phyloP scores from a whole-genome alignment of 2,329 filamentous ascomycete genomes.

The Paraconiothyrium brasiliense region DNA sequence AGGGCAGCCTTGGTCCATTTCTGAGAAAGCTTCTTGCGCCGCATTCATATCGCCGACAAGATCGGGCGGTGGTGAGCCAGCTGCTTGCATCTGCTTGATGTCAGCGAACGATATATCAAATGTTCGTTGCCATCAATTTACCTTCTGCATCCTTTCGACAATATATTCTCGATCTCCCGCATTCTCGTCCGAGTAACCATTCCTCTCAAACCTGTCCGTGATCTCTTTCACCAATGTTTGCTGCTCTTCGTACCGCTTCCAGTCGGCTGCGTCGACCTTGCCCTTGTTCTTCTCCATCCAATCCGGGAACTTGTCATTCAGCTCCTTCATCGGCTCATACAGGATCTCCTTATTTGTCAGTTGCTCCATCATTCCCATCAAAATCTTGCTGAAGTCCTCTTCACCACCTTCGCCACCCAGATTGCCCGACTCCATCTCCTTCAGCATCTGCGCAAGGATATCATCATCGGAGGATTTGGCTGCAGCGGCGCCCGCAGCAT shows the following conservation, averaged over 20 bases:
- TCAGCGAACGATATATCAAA: not conserved
- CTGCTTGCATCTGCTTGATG: conserved; percentile 85
- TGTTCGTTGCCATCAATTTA: conserved; percentile 49
- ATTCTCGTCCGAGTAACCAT: conserved; percentile 83
- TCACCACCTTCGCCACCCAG: conserved; percentile 67
- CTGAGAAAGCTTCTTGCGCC: conserved; percentile 72
- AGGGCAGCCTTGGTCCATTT: conserved; percentile 68
- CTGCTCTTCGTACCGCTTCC: conserved; percentile 84
- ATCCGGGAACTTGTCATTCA: conserved; percentile 88
- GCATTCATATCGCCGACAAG: conserved; percentile 89
- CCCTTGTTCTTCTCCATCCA: conserved; percentile 85
- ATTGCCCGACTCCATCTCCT: conserved; percentile 78
- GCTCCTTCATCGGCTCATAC: conserved; percentile 98
- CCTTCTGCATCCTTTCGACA: conserved; percentile 97
- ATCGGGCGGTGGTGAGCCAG: conserved; percentile 88
- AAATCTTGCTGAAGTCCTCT: conserved; percentile 92
- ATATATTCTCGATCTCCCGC: conserved; percentile 87
- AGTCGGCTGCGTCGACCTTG: conserved; percentile 72
- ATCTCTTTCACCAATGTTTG: conserved; percentile 83
- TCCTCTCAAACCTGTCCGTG: conserved; percentile 85
- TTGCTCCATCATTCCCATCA: conserved; percentile 99
- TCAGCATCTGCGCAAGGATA: conserved; percentile 89
- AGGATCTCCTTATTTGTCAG: conserved; percentile 97
- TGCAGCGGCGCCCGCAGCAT: conserved; percentile 81
- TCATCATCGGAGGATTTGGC: conserved; percentile 74